Conservation (phyloP, 257 asterid species). For the Nicotiana benthamiana region DNA sequence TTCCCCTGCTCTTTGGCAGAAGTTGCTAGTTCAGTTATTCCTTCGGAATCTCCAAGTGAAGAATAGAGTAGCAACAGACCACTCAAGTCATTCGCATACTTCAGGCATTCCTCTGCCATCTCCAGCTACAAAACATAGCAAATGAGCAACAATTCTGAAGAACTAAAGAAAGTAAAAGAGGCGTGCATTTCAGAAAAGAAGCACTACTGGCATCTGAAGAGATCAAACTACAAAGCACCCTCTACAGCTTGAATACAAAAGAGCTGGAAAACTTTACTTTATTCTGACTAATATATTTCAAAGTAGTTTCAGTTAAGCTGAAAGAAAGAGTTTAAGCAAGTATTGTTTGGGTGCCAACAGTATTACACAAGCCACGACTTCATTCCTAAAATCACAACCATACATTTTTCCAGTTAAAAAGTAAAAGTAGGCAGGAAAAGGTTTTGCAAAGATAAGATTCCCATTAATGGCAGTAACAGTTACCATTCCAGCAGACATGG, state of each 20-base stretch:
- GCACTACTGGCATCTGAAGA: not conserved
- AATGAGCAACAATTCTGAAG: not conserved
- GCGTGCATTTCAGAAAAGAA: not conserved
- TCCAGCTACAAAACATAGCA: constrained; percentile 54
- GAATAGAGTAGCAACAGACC: constrained; percentile 84
- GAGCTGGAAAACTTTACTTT: not conserved
- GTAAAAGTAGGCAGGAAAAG: not conserved
- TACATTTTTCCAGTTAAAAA: not conserved
- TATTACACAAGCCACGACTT: not conserved
- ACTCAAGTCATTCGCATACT: constrained; percentile 92
- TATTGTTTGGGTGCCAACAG: not conserved
- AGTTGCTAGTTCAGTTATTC: constrained; percentile 63
- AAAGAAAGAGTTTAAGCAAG: not conserved
- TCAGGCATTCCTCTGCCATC: constrained; percentile 86
- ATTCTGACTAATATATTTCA: not conserved
- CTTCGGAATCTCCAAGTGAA: constrained; percentile 80
- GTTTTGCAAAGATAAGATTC: not conserved
- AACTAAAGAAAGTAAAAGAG: not conserved
- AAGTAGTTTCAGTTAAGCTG: not conserved
- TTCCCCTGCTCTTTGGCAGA: constrained; percentile 86
- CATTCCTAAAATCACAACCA: not conserved
- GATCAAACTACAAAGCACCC: not conserved
- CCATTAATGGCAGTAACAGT: constrained; percentile 4
- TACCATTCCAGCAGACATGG: constrained; percentile 94
- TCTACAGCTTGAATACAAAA: not conserved